phyloP scores from a whole-genome alignment of 768 basidiomycete species.

The Trametes cinnabarina region DNA sequence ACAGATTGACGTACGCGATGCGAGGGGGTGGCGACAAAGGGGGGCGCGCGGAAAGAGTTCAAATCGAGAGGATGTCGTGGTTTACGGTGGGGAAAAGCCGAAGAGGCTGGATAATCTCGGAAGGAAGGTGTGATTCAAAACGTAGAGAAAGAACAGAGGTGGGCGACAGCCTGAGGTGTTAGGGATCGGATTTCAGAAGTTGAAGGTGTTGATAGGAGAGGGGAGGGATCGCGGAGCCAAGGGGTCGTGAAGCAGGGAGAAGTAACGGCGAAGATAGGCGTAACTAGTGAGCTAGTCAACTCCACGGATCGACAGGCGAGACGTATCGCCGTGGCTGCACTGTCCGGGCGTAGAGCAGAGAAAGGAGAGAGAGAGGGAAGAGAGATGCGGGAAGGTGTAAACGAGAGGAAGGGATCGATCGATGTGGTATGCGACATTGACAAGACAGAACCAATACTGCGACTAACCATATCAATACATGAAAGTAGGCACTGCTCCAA shows the following conservation, averaged over 20 bases:
- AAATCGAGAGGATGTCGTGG: not conserved
- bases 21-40: constrained; percentile 8
- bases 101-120: constrained; percentile 3
- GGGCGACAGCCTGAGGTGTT: no score
- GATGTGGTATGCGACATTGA: constrained; percentile 16
- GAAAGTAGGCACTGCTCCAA: constrained; percentile 20
- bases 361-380: not conserved
- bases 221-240: constrained; percentile 26
- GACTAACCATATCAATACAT: constrained; percentile 25
- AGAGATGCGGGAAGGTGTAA: not conserved
- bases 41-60: constrained; percentile 1
- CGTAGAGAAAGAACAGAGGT: constrained; percentile 14
- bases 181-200: constrained; percentile 27
- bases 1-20: constrained; percentile 26
- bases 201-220: constrained; percentile 25
- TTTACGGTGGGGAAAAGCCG: not conserved
- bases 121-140: not conserved
- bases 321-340: constrained; percentile 8
- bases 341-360: constrained; percentile 15
- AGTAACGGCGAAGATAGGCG: constrained; percentile 20
- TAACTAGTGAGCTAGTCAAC: not conserved
- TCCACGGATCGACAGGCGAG: constrained; percentile 11
- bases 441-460: constrained; percentile 21
- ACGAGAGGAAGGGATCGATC: not conserved
- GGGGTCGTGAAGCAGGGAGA: constrained; percentile 24